Evolutionary conservation across 129 eudicot species (phyloP), one percentile per base, ranked within the genome.

Genomic region (Sambucus nigra): DNA sequence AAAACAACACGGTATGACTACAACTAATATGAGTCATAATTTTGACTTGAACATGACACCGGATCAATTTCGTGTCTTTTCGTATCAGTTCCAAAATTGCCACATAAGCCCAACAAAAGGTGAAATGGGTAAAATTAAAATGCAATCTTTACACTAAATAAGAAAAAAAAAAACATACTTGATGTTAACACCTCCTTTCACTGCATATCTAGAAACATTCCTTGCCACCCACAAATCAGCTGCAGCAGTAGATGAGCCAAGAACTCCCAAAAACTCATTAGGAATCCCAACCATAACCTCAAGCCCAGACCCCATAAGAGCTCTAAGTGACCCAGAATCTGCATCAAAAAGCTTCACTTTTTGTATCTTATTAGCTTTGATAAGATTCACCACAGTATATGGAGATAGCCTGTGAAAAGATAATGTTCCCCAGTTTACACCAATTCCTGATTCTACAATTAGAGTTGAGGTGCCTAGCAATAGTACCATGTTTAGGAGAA

Each of bases 291-390:
- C 82, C 93, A 89, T 84, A 17, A 89, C 95, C 67, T 89, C 79
- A 25, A 89, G 65, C 25, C 78, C 79, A 17, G 61, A 50, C 8
- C 94, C 97, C 83, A 77, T 79, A 5, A 89, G 72, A 27, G 83
- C 93, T 29, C 28, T 60, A 0, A 89, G 71, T 33, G 65, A 69
- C 57, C 51, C 60, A 5, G 83, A 83, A 57, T 89, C 97, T 0
- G 97, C 88, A 79, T 89, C 95, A 54, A 89, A 89, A 16, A 89
- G 78, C 69, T 89, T 89, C 47, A 89, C 97, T 32, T 89, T 89
- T 10, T 46, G 16, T 39, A 89, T 89, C 78, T 84, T 84, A 72
- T 89, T 89, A 28, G 46, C 78, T 46, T 56, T 76, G 20, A 89
- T 60, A 15, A 89, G 95, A 81, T 76, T 58, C 63, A 89, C 95